Base-by-base conservation (phyloP, 139 green algal genomes). In the Haematococcus lacustris region DNA sequence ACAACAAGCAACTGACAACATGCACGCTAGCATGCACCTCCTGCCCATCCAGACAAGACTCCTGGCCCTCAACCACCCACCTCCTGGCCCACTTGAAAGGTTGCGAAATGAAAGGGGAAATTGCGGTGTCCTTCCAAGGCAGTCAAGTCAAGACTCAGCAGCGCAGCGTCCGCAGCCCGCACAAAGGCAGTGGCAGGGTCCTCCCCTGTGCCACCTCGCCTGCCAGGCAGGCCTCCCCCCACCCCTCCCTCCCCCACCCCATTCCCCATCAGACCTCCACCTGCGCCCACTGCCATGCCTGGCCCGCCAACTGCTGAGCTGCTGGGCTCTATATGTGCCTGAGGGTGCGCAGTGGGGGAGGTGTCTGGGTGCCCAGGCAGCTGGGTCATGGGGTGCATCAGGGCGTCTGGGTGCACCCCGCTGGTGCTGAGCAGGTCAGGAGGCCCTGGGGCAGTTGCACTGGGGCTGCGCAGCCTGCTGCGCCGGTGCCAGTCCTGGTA, bases 401-500 rank as follows among this genome's bases (percentile, higher is more conserved):
- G 40, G n/a, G 21, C 30, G 23, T 25, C n/a, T 32, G 38, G 60
- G 3, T 4, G 25, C 28, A 53, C 60, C 26, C 25, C 61, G 3
- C 39, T 21, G 61, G 61, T 47, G 9, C 61, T 21, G 13, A 28
- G 47, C 23, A 70, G 2, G 34, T 51, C 37, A 51, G 33, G 2
- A 51, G 68, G 68, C 26, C 7, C 33, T 28, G 51, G 68, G 68
- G 50, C 35, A 17, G 32, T 32, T n/a, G 66, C 38, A 30, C 40
- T 57, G 37, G 38, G 59, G 60, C 35, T 59, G 17, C 28, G 6
- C 41, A 38, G 62, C 25, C 47, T 77, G 71, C 43, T 71, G 50
- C n/a, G 32, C 39, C 25, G 51, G 51, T 78, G 71, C 77, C 77
- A 83, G 0, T 43, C 17, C 33, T 59, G 26, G 63, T 74, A 79